These are phyloP conservation scores for Amaranthus tricolor DNA, from an alignment of 179 eudicot species.

Conservation along the genomic window DNA sequence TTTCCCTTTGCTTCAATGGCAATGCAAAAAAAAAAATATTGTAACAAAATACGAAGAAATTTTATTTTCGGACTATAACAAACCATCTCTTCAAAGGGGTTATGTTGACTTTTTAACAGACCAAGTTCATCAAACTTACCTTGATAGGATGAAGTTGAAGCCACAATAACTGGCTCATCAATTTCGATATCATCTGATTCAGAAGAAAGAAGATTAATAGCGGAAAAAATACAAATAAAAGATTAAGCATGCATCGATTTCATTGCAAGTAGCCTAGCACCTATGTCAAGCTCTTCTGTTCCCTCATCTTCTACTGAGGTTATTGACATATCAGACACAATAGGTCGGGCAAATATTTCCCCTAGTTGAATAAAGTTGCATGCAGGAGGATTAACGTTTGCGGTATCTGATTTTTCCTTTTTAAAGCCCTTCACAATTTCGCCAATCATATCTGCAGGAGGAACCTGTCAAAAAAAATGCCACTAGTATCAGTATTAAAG, in stretches of 20 bases:
- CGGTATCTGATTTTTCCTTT: conserved; percentile 33
- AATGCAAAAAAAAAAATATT: not conserved
- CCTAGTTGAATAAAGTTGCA: conserved; percentile 50
- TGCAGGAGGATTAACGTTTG: conserved; percentile 23
- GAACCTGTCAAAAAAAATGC: conserved; percentile 42
- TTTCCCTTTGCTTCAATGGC: conserved; percentile 43
- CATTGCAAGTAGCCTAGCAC: conserved; percentile 29
- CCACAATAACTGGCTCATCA: conserved; percentile 51
- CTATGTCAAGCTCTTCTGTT: conserved; percentile 61
- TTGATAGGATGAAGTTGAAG: conserved; percentile 48
- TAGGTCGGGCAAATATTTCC: conserved; percentile 41
- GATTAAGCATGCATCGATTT: conserved; percentile 1
- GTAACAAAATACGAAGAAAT: no score
- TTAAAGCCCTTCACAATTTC: conserved; percentile 63
- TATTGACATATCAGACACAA: conserved; percentile 37
- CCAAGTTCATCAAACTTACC: conserved; percentile 26
- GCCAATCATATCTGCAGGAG: conserved; percentile 47
- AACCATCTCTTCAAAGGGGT: conserved; percentile 6
- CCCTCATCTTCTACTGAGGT: conserved; percentile 26
- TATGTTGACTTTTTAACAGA: not conserved
- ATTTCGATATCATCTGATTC: conserved; percentile 76
- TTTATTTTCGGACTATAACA: not conserved
- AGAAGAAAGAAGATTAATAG: conserved; percentile 8
- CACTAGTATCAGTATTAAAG: conserved; percentile 2
- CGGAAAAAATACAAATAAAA: not conserved